Evolutionary conservation across 495 filamentous ascomycete genomes (phyloP).

Genomic region (Aspergillus steynii): DNA sequence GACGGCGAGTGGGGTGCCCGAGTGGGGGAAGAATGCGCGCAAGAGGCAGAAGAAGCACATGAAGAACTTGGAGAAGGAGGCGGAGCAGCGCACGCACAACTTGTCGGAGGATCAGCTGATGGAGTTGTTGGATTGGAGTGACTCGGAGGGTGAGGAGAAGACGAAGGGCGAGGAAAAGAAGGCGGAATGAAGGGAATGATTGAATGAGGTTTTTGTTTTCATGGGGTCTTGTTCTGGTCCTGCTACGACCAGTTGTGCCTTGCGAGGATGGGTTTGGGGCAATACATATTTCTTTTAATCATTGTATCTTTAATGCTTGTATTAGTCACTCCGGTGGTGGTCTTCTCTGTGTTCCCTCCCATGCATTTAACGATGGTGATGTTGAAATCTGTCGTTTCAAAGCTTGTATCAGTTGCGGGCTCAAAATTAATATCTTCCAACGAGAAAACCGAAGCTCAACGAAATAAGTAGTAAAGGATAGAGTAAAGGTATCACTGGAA

Average conservation of each 20-base stretch:
- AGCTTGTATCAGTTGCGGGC: too few relatives aligned
- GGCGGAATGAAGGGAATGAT: not conserved
- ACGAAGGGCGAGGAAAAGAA: constrained; percentile 16
- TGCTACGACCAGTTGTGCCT: too few relatives aligned
- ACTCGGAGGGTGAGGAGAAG: constrained; percentile 36
- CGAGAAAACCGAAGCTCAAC: not conserved
- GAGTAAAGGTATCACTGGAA: not conserved
- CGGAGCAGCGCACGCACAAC: constrained; percentile 45
- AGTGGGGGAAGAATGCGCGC: constrained; percentile 55
- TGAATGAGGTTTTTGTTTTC: not conserved
- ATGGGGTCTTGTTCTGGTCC: not conserved
- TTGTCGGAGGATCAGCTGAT: constrained; percentile 57
- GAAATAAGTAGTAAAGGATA: not conserved
- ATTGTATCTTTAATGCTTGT: not conserved
- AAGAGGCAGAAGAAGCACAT: constrained; percentile 65
- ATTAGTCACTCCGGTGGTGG: not conserved
- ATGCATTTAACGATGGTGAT: constrained; percentile 6
- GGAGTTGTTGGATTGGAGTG: constrained; percentile 66
- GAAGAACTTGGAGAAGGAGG: constrained; percentile 47
- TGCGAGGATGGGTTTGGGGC: not conserved
- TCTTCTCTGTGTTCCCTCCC: not conserved
- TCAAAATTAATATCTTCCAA: too few relatives aligned
- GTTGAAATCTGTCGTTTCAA: not conserved
- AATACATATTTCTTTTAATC: constrained; percentile 1
- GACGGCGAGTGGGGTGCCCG: constrained; percentile 46